Conservation (phyloP, 192 early-diverging fungal species). For the Mortierella antarctica region DNA sequence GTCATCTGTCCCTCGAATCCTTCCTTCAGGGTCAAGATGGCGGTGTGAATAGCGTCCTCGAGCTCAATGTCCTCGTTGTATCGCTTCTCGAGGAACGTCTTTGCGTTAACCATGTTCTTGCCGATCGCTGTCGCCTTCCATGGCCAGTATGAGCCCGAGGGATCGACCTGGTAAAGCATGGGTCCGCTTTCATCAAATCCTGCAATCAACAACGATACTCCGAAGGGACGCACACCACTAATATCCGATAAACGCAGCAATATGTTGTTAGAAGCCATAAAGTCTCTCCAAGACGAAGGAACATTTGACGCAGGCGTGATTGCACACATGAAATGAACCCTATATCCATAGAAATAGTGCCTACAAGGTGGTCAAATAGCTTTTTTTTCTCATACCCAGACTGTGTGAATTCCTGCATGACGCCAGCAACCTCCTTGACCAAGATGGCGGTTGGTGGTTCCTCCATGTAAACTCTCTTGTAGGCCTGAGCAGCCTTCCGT, state of each 20-base stretch:
- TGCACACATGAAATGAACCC: neutral
- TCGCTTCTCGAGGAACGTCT: constrained; percentile 99
- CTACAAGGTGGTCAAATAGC: neutral
- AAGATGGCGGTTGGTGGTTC: constrained; percentile 96
- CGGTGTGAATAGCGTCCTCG: constrained; percentile 98
- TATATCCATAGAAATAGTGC: neutral
- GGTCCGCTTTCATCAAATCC: constrained; percentile 95
- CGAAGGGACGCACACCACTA: constrained; percentile 99
- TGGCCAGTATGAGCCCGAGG: constrained; percentile 97
- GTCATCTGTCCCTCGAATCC: constrained; percentile 99
- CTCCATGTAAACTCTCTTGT: constrained; percentile 92
- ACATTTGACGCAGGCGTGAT: neutral
- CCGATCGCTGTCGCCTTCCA: constrained; percentile 99
- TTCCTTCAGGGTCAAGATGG: constrained; percentile 99
- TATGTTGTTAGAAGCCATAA: neutral
- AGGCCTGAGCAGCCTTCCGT: constrained; percentile 95
- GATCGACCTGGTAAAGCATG: constrained; percentile 98
- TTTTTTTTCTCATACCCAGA: constrained; percentile 74
- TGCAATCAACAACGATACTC: constrained; percentile 96
- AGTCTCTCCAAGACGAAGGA: neutral
- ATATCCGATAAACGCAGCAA: neutral
- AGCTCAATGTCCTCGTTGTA: constrained; percentile 94
- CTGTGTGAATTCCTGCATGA: constrained; percentile 99
- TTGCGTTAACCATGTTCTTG: constrained; percentile 99
- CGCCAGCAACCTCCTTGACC: constrained; percentile 95